phyloP scores from a whole-genome alignment of 139 green algal species.

The Trebouxia sp. region DNA sequence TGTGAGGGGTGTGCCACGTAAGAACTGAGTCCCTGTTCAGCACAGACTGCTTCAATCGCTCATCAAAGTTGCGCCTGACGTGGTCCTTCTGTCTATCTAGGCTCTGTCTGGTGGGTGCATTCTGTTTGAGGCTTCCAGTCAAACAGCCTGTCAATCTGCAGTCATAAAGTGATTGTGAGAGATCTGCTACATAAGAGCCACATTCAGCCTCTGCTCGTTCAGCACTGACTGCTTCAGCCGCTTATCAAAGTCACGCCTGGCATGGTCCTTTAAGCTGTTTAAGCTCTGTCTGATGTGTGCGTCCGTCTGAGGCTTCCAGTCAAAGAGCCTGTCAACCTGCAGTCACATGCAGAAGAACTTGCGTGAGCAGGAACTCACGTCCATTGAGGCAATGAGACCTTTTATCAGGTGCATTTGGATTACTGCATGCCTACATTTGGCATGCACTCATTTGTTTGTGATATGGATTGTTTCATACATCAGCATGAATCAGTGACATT shows the following conservation, averaged over 20 bases:
- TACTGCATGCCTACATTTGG: too few species aligned
- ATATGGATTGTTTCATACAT: too few species aligned
- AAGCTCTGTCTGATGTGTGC: conserved; percentile 78
- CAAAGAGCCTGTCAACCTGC: conserved; percentile 90
- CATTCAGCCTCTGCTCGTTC: conserved; percentile 90
- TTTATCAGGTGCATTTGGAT: too few species aligned
- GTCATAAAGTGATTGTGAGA: conserved; percentile 66
- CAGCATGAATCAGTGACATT: too few species aligned
- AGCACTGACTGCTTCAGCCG: conserved; percentile 44
- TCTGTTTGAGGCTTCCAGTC: conserved; percentile 85
- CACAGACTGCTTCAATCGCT: conserved; percentile 38
- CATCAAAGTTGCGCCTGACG: not conserved
- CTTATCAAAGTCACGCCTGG: not conserved
- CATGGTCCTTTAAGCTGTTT: conserved; percentile 64
- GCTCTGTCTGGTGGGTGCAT: conserved; percentile 78
- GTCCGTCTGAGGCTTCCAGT: conserved; percentile 85
- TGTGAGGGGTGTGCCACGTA: conserved; percentile 98
- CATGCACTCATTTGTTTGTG: too few species aligned
- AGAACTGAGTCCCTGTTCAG: conserved; percentile 91
- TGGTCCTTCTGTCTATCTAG: conserved; percentile 75
- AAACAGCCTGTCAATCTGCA: conserved; percentile 89
- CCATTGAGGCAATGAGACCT: too few species aligned
- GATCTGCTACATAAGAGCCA: conserved; percentile 98
- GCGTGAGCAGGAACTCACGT: too few species aligned
- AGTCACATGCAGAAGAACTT: too few species aligned